A percentile compares a stretch with the other conserved stretches of the same genome.
Evolutionary conservation across 139 green algal genomes (phyloP).

Genomic region (Asterochloris erici): DNA sequence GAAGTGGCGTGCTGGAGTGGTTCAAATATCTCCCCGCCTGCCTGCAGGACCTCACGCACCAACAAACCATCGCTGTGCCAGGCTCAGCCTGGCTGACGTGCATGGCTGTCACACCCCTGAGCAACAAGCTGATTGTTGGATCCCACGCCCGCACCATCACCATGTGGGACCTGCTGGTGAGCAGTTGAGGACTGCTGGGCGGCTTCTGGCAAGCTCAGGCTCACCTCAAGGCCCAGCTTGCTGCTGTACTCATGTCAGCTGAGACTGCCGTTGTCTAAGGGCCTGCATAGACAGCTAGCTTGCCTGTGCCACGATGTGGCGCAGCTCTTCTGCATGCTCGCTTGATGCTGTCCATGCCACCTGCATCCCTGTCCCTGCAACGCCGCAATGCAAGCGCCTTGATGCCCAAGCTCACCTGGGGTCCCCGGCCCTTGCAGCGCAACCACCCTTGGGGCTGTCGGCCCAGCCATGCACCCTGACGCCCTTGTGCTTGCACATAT

Average conservation of each 20-base stretch:
- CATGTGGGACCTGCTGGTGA: slow-evolving; percentile 54
- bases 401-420: neutral
- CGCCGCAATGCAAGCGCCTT: neutral
- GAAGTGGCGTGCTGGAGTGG: neutral
- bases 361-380: too few species aligned
- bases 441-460: neutral
- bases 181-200: neutral
- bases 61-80: neutral
- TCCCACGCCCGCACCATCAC: slow-evolving; percentile 49
- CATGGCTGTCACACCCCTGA: slow-evolving; percentile 39
- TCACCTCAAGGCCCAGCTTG: neutral
- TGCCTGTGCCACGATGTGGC: neutral
- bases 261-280: neutral
- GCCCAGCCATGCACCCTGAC: neutral
- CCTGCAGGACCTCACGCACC: neutral
- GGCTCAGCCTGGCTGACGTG: slow-evolving; percentile 43
- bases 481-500: neutral
- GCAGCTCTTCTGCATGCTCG: too few species aligned
- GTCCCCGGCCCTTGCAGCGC: neutral
- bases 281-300: neutral
- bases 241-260: neutral
- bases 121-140: slow-evolving; percentile 44
- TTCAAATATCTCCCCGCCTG: neutral
- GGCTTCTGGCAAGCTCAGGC: neutral
- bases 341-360: too few species aligned